Conservation (phyloP, 1,284 basidiomycete species). For the Sparassis latifolia region DNA sequence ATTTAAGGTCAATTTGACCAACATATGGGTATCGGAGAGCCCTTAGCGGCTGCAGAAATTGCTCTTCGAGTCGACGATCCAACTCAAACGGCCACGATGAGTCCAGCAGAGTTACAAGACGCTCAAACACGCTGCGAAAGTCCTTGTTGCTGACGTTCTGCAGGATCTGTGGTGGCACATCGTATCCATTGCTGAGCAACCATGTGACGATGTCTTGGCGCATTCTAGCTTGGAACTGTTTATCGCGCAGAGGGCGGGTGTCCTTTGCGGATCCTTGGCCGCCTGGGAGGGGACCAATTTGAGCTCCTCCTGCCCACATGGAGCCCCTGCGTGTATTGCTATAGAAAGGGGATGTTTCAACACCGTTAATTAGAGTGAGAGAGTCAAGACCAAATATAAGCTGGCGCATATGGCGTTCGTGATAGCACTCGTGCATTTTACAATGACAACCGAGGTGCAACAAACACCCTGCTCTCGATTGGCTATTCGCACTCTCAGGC, state of each 20-base stretch:
- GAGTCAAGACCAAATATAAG: background rate
- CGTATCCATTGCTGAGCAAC: conserved; percentile 56
- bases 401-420: background rate
- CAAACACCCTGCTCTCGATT: too few species aligned
- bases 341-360: background rate
- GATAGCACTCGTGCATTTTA: too few species aligned
- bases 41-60: conserved; percentile 68
- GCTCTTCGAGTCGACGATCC: conserved; percentile 69
- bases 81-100: conserved; percentile 53
- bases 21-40: conserved; percentile 74
- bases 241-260: conserved; percentile 67
- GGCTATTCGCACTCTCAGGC: too few species aligned
- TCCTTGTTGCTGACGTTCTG: conserved; percentile 76
- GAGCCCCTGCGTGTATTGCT: conserved; percentile 65
- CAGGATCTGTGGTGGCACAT: conserved; percentile 60
- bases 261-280: conserved; percentile 54
- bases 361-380: too few species aligned
- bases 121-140: conserved; percentile 75
- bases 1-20: conserved; percentile 70
- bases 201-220: conserved; percentile 68
- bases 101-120: conserved; percentile 69
- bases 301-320: conserved; percentile 46
- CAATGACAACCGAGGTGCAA: too few species aligned
- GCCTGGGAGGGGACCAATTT: conserved; percentile 39
- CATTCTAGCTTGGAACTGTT: conserved; percentile 65